These are phyloP conservation scores for Trifolium dubium DNA, from an alignment of 306 rosid genomes.

Conservation along the genomic window DNA sequence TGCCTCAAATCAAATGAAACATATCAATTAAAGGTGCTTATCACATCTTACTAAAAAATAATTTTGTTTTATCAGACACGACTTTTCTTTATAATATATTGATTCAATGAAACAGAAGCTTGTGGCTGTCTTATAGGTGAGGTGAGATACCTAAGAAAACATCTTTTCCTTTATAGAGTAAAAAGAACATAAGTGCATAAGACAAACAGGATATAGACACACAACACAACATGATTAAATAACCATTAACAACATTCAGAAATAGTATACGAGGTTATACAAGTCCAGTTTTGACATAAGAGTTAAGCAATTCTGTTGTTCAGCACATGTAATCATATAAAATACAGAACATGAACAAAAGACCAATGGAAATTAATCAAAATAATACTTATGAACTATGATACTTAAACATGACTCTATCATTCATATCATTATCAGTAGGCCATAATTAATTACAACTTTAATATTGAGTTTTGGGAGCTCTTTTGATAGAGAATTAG, in stretches of 20 bases:
- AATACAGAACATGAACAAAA: no score
- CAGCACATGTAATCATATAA: no score
- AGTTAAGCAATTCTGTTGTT: no score
- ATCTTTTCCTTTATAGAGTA: background rate
- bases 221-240: background rate
- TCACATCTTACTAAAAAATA: background rate
- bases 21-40: no score
- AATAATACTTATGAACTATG: background rate
- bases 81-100: background rate
- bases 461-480: background rate
- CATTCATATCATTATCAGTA: background rate
- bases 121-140: background rate
- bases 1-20: no score
- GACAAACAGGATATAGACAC: background rate
- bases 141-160: background rate
- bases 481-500: no score
- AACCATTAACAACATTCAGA: background rate
- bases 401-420: no score
- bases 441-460: background rate
- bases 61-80: background rate
- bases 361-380: no score
- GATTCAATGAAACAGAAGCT: conserved; percentile 10
- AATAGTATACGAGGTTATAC: background rate
- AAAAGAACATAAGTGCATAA: background rate
- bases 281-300: background rate